phyloP scores from a whole-genome alignment of 495 filamentous ascomycete genomes.

The Aspergillus hancockii region DNA sequence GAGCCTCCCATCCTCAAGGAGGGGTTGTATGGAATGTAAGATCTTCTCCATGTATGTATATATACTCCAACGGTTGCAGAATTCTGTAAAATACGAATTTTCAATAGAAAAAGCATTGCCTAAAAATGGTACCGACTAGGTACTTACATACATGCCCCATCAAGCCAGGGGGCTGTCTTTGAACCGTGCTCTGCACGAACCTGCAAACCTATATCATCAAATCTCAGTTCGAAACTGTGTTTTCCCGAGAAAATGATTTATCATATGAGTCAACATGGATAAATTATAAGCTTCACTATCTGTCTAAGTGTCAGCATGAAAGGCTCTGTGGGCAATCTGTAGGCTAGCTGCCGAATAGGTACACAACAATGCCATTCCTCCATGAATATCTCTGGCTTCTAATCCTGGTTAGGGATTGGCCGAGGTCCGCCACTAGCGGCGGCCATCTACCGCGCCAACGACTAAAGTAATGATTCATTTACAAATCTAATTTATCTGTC shows the following conservation, averaged over 20 bases:
- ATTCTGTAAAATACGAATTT: background rate
- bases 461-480: slow-evolving; percentile 7
- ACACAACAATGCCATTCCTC: slow-evolving; percentile 4
- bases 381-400: slow-evolving; percentile 1
- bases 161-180: slow-evolving; percentile 19
- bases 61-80: background rate
- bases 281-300: slow-evolving; percentile 6
- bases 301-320: background rate
- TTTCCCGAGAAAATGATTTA: slow-evolving; percentile 7
- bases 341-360: background rate
- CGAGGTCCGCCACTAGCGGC: slow-evolving; percentile 7
- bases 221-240: background rate
- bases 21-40: background rate
- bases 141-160: slow-evolving; percentile 9
- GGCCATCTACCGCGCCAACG: slow-evolving; percentile 2
- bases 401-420: slow-evolving; percentile 12
- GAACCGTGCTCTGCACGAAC: slow-evolving; percentile 26
- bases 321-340: background rate
- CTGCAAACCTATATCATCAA: slow-evolving; percentile 12
- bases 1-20: slow-evolving; percentile 15
- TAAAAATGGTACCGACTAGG: slow-evolving; percentile 2
- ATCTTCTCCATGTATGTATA: background rate
- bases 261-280: slow-evolving; percentile 11
- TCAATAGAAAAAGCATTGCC: background rate
- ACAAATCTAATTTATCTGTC: background rate